Evolutionary conservation across 352 stramenopile genomes (phyloP), one percentile per base, ranked within the genome.

Genomic region (Thraustotheca clavata): DNA sequence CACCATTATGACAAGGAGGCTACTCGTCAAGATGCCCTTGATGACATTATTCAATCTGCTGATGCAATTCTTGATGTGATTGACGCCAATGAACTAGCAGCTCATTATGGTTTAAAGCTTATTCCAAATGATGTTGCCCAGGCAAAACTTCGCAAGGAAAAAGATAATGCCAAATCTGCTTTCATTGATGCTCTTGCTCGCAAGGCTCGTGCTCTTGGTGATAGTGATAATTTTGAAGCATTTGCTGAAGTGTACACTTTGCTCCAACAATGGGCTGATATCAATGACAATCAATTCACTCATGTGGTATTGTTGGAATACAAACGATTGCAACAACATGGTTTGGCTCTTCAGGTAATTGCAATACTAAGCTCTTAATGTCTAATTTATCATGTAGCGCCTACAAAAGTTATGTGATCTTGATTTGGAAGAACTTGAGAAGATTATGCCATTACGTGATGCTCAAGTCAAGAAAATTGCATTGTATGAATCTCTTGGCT

Each of bases 261-360:
- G 46, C 76, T 94, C 1, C 73, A 89, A 54, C 86, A 94, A 65
- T 94, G 84, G 84, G 78, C 70, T 26, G 83, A 93, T 60, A 75
- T 86, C 0, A 79, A 89, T 24, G 69, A 72, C 49, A 41, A 73
- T 26, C 71, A 75, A 63, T 83, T 77, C 43, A 46, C 90, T 39
- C 70, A 83, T 31, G 80, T 89, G 6, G 69, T 73, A 27, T 54
- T 91, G 57, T 65, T 89, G 33, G 75, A 87, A 31, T 76, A 93
- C 61, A 62, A 74, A 8, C 83, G 83, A 54, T 71, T 79, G 27
- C 62, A 71, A 7, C 65, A 74, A 6, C 61, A 62, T 0, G 83
- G 81, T 0, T 68, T 89, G 12, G 72, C 78, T 32, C 49, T 91
- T 6, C 79, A 93, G 57, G 57, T 65, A 65, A 6, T 3, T 11